A percentile compares a stretch with the other conserved stretches of the same genome.
phyloP scores from a whole-genome alignment of 176 grass and related monocot genomes.

The Echinochloa phyllopogon region DNA sequence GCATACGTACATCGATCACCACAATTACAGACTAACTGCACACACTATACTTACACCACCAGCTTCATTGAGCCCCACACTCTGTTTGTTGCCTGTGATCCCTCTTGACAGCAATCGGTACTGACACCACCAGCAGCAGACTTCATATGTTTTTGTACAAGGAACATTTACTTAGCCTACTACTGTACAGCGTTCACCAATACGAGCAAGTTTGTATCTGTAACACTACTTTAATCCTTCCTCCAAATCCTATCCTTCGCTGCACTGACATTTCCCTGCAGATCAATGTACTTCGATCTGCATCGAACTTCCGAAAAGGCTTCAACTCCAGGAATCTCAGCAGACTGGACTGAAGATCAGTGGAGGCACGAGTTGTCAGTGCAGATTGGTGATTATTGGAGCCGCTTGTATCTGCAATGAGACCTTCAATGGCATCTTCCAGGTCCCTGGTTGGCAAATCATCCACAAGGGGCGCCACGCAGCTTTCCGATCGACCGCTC shows the following conservation, averaged over 20 bases:
- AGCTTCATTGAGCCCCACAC: not conserved
- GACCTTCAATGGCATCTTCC: constrained; percentile 48
- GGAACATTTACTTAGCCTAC: constrained; percentile 3
- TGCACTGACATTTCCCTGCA: constrained; percentile 35
- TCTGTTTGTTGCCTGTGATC: not conserved
- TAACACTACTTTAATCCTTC: not conserved
- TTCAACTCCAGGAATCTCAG: constrained; percentile 50
- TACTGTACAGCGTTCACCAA: not conserved
- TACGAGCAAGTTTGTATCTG: not conserved
- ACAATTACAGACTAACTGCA: not conserved
- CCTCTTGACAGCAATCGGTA: not conserved
- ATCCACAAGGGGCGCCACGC: too few species aligned
- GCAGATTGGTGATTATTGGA: constrained; percentile 18
- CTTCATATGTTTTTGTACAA: not conserved
- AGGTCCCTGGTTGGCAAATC: constrained; percentile 41
- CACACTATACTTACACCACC: not conserved
- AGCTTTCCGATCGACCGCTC: too few species aligned
- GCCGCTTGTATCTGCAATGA: constrained; percentile 28
- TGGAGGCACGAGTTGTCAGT: not conserved
- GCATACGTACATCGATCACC: not conserved
- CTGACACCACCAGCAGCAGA: not conserved
- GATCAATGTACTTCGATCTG: constrained; percentile 48
- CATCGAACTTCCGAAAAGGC: constrained; percentile 50
- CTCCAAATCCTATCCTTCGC: constrained; percentile 39
- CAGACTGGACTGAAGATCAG: constrained; percentile 45